Evolutionary conservation across 352 stramenopile genomes (phyloP).

Genomic region (Pythium dissimile): DNA sequence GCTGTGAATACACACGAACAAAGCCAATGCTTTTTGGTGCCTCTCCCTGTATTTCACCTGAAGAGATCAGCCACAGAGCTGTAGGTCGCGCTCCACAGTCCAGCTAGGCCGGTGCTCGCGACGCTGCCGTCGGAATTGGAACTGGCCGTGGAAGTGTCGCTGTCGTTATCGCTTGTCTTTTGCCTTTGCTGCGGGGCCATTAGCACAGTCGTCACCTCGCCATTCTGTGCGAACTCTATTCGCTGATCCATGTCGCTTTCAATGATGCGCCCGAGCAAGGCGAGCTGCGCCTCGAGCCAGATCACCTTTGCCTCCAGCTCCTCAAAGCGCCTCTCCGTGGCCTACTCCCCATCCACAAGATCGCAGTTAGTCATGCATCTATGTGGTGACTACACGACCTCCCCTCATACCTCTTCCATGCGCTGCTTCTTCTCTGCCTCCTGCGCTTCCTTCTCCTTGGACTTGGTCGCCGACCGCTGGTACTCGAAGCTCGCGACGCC

Average conservation of each 20-base stretch:
- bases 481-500: conserved; percentile 73
- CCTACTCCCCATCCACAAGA: conserved; percentile 6
- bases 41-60: background rate
- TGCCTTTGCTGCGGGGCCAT: background rate
- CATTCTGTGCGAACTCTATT: conserved; percentile 9
- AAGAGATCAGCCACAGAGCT: conserved; percentile 17
- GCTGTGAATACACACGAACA: conserved; percentile 26
- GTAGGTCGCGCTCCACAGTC: conserved; percentile 17
- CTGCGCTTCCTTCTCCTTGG: conserved; percentile 54
- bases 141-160: background rate
- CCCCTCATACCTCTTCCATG: conserved; percentile 33
- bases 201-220: conserved; percentile 11
- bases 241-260: conserved; percentile 19
- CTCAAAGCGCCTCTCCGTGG: conserved; percentile 17
- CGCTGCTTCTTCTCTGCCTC: conserved; percentile 52
- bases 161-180: background rate
- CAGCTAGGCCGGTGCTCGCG: too few species aligned
- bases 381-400: background rate
- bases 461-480: conserved; percentile 56
- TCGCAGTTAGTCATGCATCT: background rate
- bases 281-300: conserved; percentile 24
- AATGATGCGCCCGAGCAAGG: conserved; percentile 17
- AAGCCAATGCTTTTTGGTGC: background rate
- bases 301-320: conserved; percentile 25
- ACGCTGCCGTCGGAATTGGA: background rate